phyloP scores from a whole-genome alignment of 1,284 basidiomycete species.

The Ceratobasidium sp. region DNA sequence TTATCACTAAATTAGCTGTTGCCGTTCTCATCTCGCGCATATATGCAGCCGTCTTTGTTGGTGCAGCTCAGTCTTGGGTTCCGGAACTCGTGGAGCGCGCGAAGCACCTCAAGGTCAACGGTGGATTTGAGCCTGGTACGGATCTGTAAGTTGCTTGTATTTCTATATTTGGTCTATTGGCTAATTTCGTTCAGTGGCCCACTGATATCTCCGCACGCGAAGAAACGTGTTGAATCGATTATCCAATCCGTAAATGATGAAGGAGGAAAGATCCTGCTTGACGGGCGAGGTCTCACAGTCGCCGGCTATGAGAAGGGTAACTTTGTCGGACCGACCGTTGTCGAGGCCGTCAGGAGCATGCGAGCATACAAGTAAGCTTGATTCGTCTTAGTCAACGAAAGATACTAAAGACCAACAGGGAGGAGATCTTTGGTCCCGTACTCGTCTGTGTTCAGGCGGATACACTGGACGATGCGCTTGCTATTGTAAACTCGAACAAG shows the following conservation, averaged over 20 bases:
- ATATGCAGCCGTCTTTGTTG: constrained; percentile 76
- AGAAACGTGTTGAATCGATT: constrained; percentile 76
- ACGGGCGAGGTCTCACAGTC: constrained; percentile 77
- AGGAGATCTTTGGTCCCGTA: constrained; percentile 96
- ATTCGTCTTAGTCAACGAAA: not conserved
- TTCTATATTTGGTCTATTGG: not conserved
- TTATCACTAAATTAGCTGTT: not conserved
- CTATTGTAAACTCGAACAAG: constrained; percentile 86
- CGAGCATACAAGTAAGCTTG: constrained; percentile 77
- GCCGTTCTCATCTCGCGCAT: constrained; percentile 38
- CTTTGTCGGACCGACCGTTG: constrained; percentile 93
- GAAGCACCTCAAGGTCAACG: constrained; percentile 80
- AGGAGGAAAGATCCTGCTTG: constrained; percentile 87
- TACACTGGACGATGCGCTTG: constrained; percentile 89
- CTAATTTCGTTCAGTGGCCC: constrained; percentile 70
- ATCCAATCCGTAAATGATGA: constrained; percentile 84
- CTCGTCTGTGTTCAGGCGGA: constrained; percentile 81
- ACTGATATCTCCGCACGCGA: constrained; percentile 88
- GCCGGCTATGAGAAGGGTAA: constrained; percentile 87
- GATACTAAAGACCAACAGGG: constrained; percentile 54
- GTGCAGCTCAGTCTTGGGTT: constrained; percentile 81
- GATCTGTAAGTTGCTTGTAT: constrained; percentile 71
- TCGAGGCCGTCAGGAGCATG: constrained; percentile 86
- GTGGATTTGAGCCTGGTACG: constrained; percentile 86
- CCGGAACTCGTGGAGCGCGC: constrained; percentile 88